Evolutionary conservation across 257 asterid species (phyloP).

Genomic region (Osmanthus fragrans): DNA sequence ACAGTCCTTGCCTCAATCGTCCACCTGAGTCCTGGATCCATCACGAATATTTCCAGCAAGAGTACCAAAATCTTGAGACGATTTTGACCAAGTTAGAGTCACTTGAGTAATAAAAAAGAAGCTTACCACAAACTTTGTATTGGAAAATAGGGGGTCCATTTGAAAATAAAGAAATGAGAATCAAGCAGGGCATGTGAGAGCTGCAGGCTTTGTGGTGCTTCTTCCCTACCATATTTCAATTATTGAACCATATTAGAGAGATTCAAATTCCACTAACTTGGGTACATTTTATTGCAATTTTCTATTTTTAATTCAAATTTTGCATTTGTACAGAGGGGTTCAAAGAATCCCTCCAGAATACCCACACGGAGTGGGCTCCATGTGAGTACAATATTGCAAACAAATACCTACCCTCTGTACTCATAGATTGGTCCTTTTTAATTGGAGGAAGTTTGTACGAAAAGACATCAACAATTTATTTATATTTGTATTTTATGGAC

Average conservation of each 20-base stretch:
- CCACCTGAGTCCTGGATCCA: background rate
- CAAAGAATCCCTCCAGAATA: no score
- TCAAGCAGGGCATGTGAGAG: constrained; percentile 43
- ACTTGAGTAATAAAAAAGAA: background rate
- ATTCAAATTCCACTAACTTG: background rate
- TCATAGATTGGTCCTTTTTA: background rate
- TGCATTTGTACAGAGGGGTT: no score
- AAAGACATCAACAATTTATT: background rate
- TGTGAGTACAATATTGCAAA: no score
- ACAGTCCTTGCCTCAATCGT: background rate
- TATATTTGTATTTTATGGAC: no score
- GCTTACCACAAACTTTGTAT: background rate
- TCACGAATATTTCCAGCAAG: background rate
- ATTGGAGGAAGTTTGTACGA: background rate
- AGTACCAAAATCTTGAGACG: background rate
- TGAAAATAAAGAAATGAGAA: constrained; percentile 10
- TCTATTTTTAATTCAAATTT: background rate
- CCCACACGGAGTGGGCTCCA: no score
- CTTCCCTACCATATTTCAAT: constrained; percentile 17
- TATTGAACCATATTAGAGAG: background rate
- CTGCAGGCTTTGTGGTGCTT: constrained; percentile 37
- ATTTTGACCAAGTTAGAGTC: background rate
- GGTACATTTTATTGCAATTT: background rate
- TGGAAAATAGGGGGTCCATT: constrained; percentile 16
- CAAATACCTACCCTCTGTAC: no score